Evolutionary conservation across 495 filamentous ascomycete genomes (phyloP), one percentile per base, ranked within the genome.

Genomic region (Aspergillus ostianus): DNA sequence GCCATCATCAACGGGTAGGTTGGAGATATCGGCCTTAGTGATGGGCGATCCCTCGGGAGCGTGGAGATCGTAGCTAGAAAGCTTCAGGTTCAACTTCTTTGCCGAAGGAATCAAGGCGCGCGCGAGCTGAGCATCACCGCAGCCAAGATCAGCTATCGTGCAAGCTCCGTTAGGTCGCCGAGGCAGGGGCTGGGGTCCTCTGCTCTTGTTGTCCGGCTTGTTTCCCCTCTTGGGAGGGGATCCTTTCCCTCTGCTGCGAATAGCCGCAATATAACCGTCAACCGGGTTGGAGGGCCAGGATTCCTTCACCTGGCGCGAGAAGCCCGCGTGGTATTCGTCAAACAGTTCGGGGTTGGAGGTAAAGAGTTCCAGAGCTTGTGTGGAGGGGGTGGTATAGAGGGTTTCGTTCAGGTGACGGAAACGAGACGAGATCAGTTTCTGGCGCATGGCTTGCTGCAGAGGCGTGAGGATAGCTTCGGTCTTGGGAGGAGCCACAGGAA

Each of bases 361-460:
- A 79, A 98, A 98, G 45, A 97, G 83, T 57, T 83, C 70, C 57
- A 93, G 84, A 17, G 93, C 87, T 51, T 92, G 83, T 47, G 77
- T 72, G 1, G 94, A 98, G 17, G 92, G 89, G 6, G 88, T 91
- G 12, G 93, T 97, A 74, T 98, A 97, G 23, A 98, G 89, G 4
- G 89, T 92, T 75, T 98, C 87, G 77, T 98, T 98, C 60, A 98
- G 85, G 71, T 97, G 91, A 64, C 94, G 92, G 84, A 98, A 98
- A 59, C 94, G 93, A 15, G 94, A 92, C 6, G 90, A 92, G 57
- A 92, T 82, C 56, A 98, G 86, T 75, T 98, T 98, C 61, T 90
- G 85, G 57, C 89, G 89, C 94, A 98, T 98, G 4, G 87, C 85
- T 58, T 88, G 85, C 79, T 98, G 94, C 53, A 98, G 83, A 30